Evolutionary conservation across 495 filamentous ascomycete species (phyloP).

Genomic region (Ascodesmis nigricans): DNA sequence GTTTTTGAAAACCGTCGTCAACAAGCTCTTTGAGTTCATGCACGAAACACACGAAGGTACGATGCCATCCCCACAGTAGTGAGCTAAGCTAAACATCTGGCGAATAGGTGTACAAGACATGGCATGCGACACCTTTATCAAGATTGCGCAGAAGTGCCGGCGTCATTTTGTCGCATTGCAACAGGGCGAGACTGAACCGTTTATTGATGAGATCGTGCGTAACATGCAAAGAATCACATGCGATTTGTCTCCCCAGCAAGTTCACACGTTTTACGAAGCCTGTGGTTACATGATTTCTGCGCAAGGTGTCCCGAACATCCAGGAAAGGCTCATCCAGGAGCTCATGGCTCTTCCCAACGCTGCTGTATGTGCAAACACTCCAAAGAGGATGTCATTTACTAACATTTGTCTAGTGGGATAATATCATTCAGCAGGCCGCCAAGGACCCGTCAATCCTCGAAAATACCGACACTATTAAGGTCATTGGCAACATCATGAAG

Average conservation of each 20-base stretch:
- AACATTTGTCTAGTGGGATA: conserved; percentile 42
- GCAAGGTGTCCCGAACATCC: conserved; percentile 74
- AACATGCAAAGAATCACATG: conserved; percentile 86
- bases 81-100: too few species aligned
- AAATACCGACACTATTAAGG: conserved; percentile 82
- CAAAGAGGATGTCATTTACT: conserved; percentile 8
- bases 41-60: conserved; percentile 94
- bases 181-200: conserved; percentile 80
- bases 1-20: conserved; percentile 98
- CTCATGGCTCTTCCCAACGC: conserved; percentile 82
- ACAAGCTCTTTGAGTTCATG: conserved; percentile 99
- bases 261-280: conserved; percentile 98
- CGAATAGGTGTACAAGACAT: conserved; percentile 86
- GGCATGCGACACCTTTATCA: conserved; percentile 99
- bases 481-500: conserved; percentile 99
- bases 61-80: too few species aligned
- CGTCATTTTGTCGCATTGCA: conserved; percentile 93
- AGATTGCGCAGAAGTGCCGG: conserved; percentile 95
- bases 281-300: conserved; percentile 98
- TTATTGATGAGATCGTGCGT: conserved; percentile 96
- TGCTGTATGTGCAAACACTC: conserved; percentile 28
- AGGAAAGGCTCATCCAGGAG: conserved; percentile 77
- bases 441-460: conserved; percentile 63
- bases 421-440: conserved; percentile 69
- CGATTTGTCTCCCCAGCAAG: conserved; percentile 85